A percentile compares a stretch with the other conserved stretches of the same genome.
Evolutionary conservation across 495 filamentous ascomycete species (phyloP).

Genomic region (Pyrenula aspistea): DNA sequence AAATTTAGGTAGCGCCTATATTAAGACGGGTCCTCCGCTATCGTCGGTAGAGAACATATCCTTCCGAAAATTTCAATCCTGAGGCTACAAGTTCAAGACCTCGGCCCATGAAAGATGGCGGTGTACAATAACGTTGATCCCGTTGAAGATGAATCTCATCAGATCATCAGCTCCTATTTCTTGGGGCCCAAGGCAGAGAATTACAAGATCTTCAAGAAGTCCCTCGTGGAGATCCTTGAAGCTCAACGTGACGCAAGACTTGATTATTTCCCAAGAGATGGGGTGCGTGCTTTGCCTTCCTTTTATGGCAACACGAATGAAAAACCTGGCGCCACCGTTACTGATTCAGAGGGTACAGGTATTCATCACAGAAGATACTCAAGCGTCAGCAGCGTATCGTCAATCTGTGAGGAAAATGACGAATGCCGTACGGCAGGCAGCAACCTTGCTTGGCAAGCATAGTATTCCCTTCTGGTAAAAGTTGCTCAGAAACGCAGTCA

Average conservation of each 20-base stretch:
- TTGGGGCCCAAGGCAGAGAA: slow-evolving; percentile 31
- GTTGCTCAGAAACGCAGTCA: not conserved
- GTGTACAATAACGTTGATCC: not conserved
- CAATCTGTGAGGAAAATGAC: slow-evolving; percentile 13
- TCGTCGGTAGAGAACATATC: not conserved
- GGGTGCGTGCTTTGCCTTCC: slow-evolving; percentile 4
- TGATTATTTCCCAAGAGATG: slow-evolving; percentile 18
- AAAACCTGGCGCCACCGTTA: not conserved
- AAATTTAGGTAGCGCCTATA: not conserved
- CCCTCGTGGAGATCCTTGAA: slow-evolving; percentile 21
- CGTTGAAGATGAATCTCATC: slow-evolving; percentile 11
- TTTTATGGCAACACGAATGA: not conserved
- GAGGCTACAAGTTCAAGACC: not conserved
- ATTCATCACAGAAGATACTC: slow-evolving; percentile 19
- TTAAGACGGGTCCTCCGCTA: not conserved
- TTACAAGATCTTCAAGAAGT: slow-evolving; percentile 20
- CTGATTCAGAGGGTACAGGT: slow-evolving; percentile 7
- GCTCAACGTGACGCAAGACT: slow-evolving; percentile 17
- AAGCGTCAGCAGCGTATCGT: slow-evolving; percentile 15
- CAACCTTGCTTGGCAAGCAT: slow-evolving; percentile 18
- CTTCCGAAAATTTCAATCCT: not conserved
- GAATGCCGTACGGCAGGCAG: slow-evolving; percentile 12
- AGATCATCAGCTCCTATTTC: slow-evolving; percentile 27
- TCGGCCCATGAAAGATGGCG: not conserved
- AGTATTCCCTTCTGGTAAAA: slow-evolving; percentile 27